Evolutionary conservation across 1,284 basidiomycete genomes (phyloP).

Genomic region (Sporisorium scitamineum): DNA sequence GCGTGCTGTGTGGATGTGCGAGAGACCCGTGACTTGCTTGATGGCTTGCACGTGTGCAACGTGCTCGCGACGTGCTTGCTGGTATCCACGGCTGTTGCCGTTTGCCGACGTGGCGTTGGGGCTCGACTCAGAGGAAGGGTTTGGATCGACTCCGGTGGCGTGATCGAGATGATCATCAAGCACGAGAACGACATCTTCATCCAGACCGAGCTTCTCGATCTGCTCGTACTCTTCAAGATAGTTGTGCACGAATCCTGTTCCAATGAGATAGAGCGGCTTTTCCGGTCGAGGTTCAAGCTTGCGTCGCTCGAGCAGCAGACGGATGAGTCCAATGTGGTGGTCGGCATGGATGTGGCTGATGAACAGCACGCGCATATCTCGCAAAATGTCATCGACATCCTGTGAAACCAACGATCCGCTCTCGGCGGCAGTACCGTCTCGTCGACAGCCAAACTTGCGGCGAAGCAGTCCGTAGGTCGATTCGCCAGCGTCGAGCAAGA

Average conservation of each 20-base stretch:
- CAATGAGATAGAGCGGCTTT: slow-evolving; percentile 78
- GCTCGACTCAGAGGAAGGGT: neutral
- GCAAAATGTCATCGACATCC: slow-evolving; percentile 70
- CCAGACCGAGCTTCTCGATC: slow-evolving; percentile 78
- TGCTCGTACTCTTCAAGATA: slow-evolving; percentile 78
- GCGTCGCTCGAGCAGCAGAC: slow-evolving; percentile 80
- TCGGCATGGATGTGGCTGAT: slow-evolving; percentile 93
- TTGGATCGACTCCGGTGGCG: slow-evolving; percentile 48
- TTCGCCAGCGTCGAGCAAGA: slow-evolving; percentile 91
- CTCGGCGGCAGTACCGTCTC: slow-evolving; percentile 31
- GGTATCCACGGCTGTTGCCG: slow-evolving; percentile 7
- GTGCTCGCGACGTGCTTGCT: slow-evolving; percentile 14
- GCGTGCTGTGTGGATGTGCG: slow-evolving; percentile 45
- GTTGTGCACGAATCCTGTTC: slow-evolving; percentile 74
- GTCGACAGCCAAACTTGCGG: slow-evolving; percentile 77
- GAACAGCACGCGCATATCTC: slow-evolving; percentile 83
- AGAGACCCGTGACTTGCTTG: slow-evolving; percentile 29
- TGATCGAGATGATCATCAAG: slow-evolving; percentile 54
- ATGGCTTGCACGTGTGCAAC: slow-evolving; percentile 23
- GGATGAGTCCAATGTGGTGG: slow-evolving; percentile 86
- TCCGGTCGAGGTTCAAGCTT: slow-evolving; percentile 72
- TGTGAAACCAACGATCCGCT: slow-evolving; percentile 18
- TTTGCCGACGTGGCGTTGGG: neutral
- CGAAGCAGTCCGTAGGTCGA: slow-evolving; percentile 89
- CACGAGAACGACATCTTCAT: slow-evolving; percentile 71